A percentile compares a stretch with the other conserved stretches of the same genome.
Conservation (phyloP, 352 stramenopile genomes). For the Globisporangium nodosum region DNA sequence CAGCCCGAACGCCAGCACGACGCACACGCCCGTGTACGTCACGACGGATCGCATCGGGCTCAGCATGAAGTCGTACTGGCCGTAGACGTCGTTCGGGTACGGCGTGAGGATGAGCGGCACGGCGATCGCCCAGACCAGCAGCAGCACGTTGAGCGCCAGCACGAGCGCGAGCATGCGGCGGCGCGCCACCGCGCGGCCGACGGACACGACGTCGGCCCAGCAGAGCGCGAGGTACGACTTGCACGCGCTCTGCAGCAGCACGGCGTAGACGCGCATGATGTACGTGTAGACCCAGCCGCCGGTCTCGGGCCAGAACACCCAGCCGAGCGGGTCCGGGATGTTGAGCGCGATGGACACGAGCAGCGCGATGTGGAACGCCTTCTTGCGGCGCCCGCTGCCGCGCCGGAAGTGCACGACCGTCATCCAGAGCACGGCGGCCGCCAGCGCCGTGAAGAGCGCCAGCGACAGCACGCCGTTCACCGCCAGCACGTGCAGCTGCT, state of each 20-base stretch:
- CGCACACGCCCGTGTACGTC: conserved; percentile 46
- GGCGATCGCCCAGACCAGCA: conserved; percentile 55
- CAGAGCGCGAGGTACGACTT: conserved; percentile 79
- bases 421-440: conserved; percentile 57
- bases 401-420: conserved; percentile 51
- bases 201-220: conserved; percentile 78
- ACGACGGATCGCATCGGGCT: conserved; percentile 44
- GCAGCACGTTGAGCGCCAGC: conserved; percentile 44
- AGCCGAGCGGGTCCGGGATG: conserved; percentile 54
- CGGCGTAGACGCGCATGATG: conserved; percentile 52
- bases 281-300: conserved; percentile 65
- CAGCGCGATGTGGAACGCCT: conserved; percentile 69
- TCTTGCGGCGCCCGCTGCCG: conserved; percentile 48
- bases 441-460: conserved; percentile 55
- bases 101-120: conserved; percentile 44
- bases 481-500: conserved; percentile 40
- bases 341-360: conserved; percentile 59
- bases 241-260: conserved; percentile 70
- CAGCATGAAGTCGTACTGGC: conserved; percentile 61
- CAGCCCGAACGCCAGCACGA: conserved; percentile 63
- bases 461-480: conserved; percentile 59
- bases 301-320: conserved; percentile 50
- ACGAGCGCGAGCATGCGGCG: conserved; percentile 51
- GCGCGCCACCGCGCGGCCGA: conserved; percentile 53
- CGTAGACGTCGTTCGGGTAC: conserved; percentile 51